phyloP scores from a whole-genome alignment of 1,284 basidiomycete genomes.

The Apiotrichum veenhuisii region DNA sequence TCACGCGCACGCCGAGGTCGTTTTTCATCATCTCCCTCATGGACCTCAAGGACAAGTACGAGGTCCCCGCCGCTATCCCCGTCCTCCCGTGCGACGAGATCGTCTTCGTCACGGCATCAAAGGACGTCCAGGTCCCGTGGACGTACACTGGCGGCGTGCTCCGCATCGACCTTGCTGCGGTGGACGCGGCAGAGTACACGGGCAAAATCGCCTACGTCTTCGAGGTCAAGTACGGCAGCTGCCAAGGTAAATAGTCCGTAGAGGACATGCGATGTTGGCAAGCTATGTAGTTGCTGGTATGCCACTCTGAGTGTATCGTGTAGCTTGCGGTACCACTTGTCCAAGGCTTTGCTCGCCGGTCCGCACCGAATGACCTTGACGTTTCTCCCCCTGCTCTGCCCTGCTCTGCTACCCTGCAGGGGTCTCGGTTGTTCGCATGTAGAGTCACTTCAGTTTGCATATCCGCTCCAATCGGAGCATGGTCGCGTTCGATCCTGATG shows the following conservation, averaged over 20 bases:
- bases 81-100: constrained; percentile 53
- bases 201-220: constrained; percentile 19
- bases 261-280: not conserved
- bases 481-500: not conserved
- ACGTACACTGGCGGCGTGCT: constrained; percentile 3
- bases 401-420: too few relatives aligned
- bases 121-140: constrained; percentile 11
- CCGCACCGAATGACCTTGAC: too few relatives aligned
- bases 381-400: too few relatives aligned
- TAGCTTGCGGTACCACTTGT: too few relatives aligned
- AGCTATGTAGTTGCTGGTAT: too few relatives aligned
- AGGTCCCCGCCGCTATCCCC: constrained; percentile 51
- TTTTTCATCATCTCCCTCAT: constrained; percentile 57
- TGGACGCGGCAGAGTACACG: constrained; percentile 7
- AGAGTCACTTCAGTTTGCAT: too few relatives aligned
- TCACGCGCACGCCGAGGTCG: constrained; percentile 55
- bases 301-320: too few relatives aligned
- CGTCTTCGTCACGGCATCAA: constrained; percentile 40
- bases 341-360: too few relatives aligned
- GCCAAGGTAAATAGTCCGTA: too few relatives aligned
- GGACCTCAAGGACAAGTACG: constrained; percentile 41
- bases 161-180: constrained; percentile 18
- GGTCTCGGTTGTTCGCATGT: too few relatives aligned
- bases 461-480: not conserved
- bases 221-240: constrained; percentile 16